phyloP scores from a whole-genome alignment of 2,329 filamentous ascomycete genomes.

The Penicillium sp. region DNA sequence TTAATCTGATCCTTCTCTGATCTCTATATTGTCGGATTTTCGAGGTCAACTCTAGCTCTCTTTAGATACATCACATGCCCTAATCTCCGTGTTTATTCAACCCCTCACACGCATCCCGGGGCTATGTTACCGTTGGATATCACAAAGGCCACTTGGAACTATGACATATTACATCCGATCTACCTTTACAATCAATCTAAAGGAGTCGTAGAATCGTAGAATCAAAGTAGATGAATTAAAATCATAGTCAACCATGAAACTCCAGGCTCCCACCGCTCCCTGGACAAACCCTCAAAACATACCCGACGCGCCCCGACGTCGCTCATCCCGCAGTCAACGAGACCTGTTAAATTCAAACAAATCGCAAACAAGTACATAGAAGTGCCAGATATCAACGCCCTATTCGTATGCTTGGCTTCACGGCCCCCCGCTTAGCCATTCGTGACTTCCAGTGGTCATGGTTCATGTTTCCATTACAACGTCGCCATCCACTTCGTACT shows the following conservation, averaged over 20 bases:
- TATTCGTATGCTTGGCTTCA: conserved; percentile 22
- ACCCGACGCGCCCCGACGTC: background rate
- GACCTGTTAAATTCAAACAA: background rate
- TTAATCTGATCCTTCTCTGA: too few relatives aligned
- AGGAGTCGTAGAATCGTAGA: background rate
- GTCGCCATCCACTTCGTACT: conserved; percentile 25
- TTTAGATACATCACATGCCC: background rate
- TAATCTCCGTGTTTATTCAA: background rate
- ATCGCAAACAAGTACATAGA: background rate
- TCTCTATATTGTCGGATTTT: too few relatives aligned
- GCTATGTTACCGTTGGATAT: background rate
- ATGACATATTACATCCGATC: background rate
- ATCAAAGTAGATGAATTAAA: background rate
- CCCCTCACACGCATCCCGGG: background rate
- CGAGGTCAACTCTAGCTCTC: background rate
- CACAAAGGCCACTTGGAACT: background rate
- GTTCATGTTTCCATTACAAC: conserved; percentile 30
- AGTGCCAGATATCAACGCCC: conserved; percentile 14
- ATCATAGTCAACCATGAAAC: background rate
- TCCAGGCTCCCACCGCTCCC: background rate
- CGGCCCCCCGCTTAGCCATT: background rate
- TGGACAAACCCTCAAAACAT: background rate
- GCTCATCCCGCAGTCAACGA: background rate
- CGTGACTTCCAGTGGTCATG: background rate
- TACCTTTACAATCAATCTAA: too few relatives aligned